Percentiles rank a stretch among this genome's conserved stretches.
These are phyloP conservation scores for Tritrichomonas foetus DNA, from an alignment of 208 protist species.

Conservation along the genomic window DNA sequence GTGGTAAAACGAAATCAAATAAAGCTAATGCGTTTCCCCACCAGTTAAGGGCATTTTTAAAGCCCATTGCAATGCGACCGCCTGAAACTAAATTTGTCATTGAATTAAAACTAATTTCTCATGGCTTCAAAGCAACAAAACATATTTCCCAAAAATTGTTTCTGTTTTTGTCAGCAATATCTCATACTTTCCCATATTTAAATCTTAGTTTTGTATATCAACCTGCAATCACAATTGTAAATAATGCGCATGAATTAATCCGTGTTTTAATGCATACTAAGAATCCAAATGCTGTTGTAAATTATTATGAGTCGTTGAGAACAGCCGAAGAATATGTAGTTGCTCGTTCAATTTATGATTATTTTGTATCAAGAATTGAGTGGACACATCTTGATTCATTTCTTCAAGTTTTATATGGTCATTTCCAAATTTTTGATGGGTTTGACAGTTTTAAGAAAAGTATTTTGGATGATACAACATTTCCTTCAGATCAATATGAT, in stretches of 20 bases:
- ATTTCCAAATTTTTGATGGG: background rate
- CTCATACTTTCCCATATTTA: background rate
- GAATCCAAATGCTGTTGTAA: background rate
- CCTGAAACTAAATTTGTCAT: background rate
- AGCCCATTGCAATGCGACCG: background rate
- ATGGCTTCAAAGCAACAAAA: background rate
- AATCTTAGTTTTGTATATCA: background rate
- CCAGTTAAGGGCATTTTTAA: background rate
- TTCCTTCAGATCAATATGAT: background rate
- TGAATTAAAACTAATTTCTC: background rate
- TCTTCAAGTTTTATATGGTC: background rate
- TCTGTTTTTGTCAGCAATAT: background rate
- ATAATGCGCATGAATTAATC: background rate
- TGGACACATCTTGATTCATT: background rate
- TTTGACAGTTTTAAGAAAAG: background rate
- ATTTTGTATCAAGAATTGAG: background rate
- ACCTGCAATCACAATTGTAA: background rate
- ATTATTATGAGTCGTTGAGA: background rate
- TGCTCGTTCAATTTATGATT: background rate
- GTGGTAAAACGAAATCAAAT: background rate
- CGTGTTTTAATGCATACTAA: background rate
- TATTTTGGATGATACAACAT: background rate
- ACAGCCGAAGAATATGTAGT: background rate
- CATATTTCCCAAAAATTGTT: background rate
- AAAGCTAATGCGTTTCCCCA: background rate